Conservation (phyloP, 2,329 filamentous ascomycete species). For the Parastagonospora avenae region DNA sequence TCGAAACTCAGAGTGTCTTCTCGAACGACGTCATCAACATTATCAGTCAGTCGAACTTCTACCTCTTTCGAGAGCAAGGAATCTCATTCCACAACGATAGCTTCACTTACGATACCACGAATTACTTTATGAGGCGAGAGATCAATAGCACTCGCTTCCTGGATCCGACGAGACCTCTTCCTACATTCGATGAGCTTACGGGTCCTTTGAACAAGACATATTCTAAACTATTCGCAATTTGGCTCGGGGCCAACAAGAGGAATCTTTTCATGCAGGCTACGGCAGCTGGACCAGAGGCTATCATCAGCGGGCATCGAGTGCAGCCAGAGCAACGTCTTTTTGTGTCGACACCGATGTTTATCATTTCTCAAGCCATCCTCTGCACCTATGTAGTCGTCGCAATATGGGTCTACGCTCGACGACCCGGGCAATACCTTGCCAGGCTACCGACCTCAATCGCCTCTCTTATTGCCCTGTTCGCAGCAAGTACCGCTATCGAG, state of each 20-base stretch:
- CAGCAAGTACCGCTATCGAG: slow-evolving; percentile 52
- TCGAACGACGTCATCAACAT: slow-evolving; percentile 31
- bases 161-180: slow-evolving; percentile 40
- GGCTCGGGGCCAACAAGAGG: slow-evolving; percentile 51
- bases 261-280: slow-evolving; percentile 42
- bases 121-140: slow-evolving; percentile 50
- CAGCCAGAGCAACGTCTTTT: slow-evolving; percentile 54
- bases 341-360: slow-evolving; percentile 54
- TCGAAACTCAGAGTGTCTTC: slow-evolving; percentile 13
- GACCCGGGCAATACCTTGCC: slow-evolving; percentile 53
- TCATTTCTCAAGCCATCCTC: slow-evolving; percentile 53
- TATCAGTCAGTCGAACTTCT: slow-evolving; percentile 27
- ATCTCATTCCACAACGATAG: slow-evolving; percentile 56
- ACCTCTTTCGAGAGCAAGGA: slow-evolving; percentile 16
- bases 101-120: slow-evolving; percentile 52
- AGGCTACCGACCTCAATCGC: slow-evolving; percentile 60
- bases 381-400: slow-evolving; percentile 52
- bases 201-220: slow-evolving; percentile 39
- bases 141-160: slow-evolving; percentile 43
- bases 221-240: slow-evolving; percentile 49
- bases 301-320: slow-evolving; percentile 15
- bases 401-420: slow-evolving; percentile 49
- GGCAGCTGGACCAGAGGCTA: not conserved
- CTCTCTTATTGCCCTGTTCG: slow-evolving; percentile 54
- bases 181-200: slow-evolving; percentile 34